These are phyloP conservation scores for Aureobasidium sp. DNA, from an alignment of 2,329 filamentous ascomycete species.

Conservation along the genomic window DNA sequence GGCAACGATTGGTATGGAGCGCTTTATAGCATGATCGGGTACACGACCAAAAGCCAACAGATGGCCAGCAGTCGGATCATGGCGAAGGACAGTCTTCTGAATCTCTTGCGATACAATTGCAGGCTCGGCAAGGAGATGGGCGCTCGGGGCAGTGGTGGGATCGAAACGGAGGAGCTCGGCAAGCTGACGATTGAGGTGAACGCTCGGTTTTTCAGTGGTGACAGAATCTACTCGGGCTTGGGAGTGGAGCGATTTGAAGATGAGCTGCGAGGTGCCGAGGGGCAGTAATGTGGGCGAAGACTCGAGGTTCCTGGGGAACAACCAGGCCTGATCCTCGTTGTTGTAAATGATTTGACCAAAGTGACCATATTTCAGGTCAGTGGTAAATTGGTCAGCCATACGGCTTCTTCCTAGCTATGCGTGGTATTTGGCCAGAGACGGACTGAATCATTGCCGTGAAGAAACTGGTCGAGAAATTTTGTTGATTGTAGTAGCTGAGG, in stretches of 20 bases:
- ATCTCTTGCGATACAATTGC: slow-evolving; percentile 25
- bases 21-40: slow-evolving; percentile 30
- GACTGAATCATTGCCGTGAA: slow-evolving; percentile 13
- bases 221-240: not conserved
- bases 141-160: not conserved
- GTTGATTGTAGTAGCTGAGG: not conserved
- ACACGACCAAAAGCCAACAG: slow-evolving; percentile 50
- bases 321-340: slow-evolving; percentile 39
- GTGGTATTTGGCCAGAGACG: slow-evolving; percentile 2
- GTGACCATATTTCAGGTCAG: slow-evolving; percentile 46
- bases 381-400: slow-evolving; percentile 48
- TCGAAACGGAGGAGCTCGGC: not conserved
- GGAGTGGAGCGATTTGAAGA: not conserved
- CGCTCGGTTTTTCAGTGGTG: slow-evolving; percentile 14
- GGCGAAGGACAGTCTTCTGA: slow-evolving; percentile 21
- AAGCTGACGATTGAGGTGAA: not conserved
- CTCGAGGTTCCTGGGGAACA: slow-evolving; percentile 32
- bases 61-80: slow-evolving; percentile 32
- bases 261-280: slow-evolving; percentile 16
- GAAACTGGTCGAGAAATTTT: not conserved
- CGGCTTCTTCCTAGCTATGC: slow-evolving; percentile 29
- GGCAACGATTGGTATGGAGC: slow-evolving; percentile 26
- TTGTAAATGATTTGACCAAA: slow-evolving; percentile 43
- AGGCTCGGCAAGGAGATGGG: not conserved
- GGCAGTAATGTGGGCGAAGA: slow-evolving; percentile 18